Conservation (phyloP, 2,329 filamentous ascomycete species). For the Talaromyces amestolkiae region DNA sequence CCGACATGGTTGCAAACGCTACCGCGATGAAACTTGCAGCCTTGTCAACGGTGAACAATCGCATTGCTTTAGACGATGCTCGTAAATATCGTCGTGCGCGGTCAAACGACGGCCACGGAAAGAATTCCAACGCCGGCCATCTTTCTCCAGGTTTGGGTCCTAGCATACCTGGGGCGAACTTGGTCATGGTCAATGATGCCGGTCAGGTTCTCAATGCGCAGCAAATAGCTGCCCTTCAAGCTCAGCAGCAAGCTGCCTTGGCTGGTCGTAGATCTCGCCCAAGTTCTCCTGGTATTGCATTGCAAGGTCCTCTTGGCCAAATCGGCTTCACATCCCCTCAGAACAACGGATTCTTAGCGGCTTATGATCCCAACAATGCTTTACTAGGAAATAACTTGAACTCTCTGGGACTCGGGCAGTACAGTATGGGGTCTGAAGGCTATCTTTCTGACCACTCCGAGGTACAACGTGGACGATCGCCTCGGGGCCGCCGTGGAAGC, state of each 20-base stretch:
- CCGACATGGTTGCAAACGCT: conserved; percentile 97
- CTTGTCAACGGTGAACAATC: conserved; percentile 95
- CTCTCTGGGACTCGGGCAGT: conserved; percentile 68
- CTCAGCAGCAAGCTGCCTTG: conserved; percentile 58
- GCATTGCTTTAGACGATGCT: conserved; percentile 93
- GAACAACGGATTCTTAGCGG: conserved; percentile 89
- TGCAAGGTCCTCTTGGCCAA: conserved; percentile 65
- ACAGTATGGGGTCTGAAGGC: conserved; percentile 70
- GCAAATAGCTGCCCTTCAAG: conserved; percentile 78
- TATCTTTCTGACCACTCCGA: conserved; percentile 95
- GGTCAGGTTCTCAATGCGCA: conserved; percentile 84
- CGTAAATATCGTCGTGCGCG: conserved; percentile 91
- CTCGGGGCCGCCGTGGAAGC: conserved; percentile 85
- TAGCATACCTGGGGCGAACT: conserved; percentile 68
- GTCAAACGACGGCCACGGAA: conserved; percentile 71
- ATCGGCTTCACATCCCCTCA: conserved; percentile 82
- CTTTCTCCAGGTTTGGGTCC: conserved; percentile 65
- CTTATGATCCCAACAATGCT: conserved; percentile 73
- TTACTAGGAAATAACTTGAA: conserved; percentile 69
- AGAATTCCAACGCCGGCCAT: conserved; percentile 49
- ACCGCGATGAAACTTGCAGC: conserved; percentile 98
- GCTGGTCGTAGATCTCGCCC: conserved; percentile 76
- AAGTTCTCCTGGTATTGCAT: conserved; percentile 79
- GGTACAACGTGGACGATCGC: conserved; percentile 83
- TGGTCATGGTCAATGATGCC: conserved; percentile 92